A percentile compares a stretch with the other conserved stretches of the same genome.
Evolutionary conservation across 2,329 filamentous ascomycete genomes (phyloP).

Genomic region (Aspergillus piperis): DNA sequence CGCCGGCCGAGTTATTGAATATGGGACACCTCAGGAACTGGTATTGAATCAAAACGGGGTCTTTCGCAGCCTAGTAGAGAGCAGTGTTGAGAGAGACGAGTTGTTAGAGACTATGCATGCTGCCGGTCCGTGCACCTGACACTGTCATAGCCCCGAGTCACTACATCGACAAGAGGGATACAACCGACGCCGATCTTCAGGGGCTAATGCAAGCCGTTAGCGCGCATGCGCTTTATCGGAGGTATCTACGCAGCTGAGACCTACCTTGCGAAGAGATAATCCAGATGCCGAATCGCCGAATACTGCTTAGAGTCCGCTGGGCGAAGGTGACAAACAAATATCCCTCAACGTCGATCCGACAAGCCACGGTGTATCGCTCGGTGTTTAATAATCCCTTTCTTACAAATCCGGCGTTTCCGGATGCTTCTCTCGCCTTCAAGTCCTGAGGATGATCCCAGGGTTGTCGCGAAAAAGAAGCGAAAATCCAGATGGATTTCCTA

Average conservation of each 20-base stretch:
- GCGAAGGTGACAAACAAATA: too few relatives aligned
- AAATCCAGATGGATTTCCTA: background rate
- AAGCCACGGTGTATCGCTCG: too few relatives aligned
- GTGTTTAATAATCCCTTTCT: too few relatives aligned
- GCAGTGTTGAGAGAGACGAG: background rate
- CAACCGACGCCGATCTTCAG: too few relatives aligned
- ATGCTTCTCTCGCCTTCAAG: too few relatives aligned
- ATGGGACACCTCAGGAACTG: conserved; percentile 63
- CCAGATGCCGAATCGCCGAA: background rate
- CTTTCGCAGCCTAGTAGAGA: conserved; percentile 14
- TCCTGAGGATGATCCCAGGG: too few relatives aligned
- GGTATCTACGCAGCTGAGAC: background rate
- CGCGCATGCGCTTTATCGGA: background rate
- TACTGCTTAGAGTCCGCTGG: background rate
- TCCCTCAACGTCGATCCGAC: too few relatives aligned
- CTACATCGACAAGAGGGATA: too few relatives aligned
- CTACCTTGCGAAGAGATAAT: background rate
- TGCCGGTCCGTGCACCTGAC: background rate
- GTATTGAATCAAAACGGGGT: conserved; percentile 36
- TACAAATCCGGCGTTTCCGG: too few relatives aligned
- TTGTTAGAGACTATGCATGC: background rate
- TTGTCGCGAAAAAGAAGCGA: background rate
- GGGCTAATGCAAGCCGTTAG: background rate
- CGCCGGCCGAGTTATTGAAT: conserved; percentile 67
- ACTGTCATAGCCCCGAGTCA: too few relatives aligned